These are phyloP conservation scores for Penicillium sp. DNA, from an alignment of 2,329 filamentous ascomycete genomes.

Conservation along the genomic window DNA sequence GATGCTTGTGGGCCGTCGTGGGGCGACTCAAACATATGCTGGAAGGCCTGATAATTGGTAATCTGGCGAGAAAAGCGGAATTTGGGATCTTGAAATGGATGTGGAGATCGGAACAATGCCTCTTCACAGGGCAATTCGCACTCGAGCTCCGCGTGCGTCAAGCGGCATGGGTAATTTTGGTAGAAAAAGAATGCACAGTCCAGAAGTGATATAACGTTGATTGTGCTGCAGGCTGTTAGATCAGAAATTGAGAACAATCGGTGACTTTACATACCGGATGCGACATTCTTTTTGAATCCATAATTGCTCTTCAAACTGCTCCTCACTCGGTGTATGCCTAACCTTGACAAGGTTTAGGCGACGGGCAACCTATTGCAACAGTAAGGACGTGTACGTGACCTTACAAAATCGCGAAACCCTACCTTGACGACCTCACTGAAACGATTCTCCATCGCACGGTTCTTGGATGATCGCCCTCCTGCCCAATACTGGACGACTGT, in stretches of 20 bases:
- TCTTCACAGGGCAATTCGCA: constrained; percentile 49
- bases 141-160: constrained; percentile 44
- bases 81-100: constrained; percentile 46
- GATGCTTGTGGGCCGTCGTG: constrained; percentile 12
- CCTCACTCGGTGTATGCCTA: constrained; percentile 43
- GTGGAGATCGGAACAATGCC: constrained; percentile 41
- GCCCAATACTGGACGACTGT: constrained; percentile 49
- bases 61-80: constrained; percentile 42
- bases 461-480: constrained; percentile 40
- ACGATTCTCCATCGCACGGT: constrained; percentile 47
- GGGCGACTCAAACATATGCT: constrained; percentile 39
- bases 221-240: constrained; percentile 34
- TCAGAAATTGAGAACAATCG: too few relatives aligned
- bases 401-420: not conserved
- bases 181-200: constrained; percentile 51
- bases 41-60: constrained; percentile 43
- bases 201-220: constrained; percentile 44
- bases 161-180: constrained; percentile 48
- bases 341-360: constrained; percentile 41
- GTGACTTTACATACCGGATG: constrained; percentile 38
- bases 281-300: constrained; percentile 51
- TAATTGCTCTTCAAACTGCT: constrained; percentile 33
- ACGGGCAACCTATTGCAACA: constrained; percentile 37
- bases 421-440: constrained; percentile 48
- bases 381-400: not conserved